Conservation (phyloP, 2,329 filamentous ascomycete genomes). For the Ascochyta rabiei region DNA sequence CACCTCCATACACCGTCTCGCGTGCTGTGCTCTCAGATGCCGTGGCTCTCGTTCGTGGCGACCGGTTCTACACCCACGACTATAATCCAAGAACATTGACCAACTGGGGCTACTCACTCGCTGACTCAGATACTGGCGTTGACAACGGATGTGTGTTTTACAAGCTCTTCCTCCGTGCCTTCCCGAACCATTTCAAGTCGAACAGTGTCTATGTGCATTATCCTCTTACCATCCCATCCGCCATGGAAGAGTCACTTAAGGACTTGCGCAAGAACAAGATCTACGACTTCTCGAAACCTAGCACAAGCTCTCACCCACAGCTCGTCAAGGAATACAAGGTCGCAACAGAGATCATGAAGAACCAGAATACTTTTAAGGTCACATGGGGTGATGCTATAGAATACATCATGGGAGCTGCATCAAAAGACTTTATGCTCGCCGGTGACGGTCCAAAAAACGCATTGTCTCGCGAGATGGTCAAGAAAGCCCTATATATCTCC, state of each 20-base stretch:
- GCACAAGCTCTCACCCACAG: constrained; percentile 51
- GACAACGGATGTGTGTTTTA: constrained; percentile 86
- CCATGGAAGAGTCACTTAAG: constrained; percentile 74
- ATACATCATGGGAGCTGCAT: constrained; percentile 65
- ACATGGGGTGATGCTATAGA: constrained; percentile 68
- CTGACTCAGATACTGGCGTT: constrained; percentile 71
- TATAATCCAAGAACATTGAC: constrained; percentile 74
- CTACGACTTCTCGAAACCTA: constrained; percentile 72
- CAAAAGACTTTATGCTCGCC: constrained; percentile 62
- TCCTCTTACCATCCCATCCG: constrained; percentile 71
- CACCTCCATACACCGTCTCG: constrained; percentile 77
- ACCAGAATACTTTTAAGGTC: constrained; percentile 66
- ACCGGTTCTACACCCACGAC: constrained; percentile 80
- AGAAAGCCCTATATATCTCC: constrained; percentile 64
- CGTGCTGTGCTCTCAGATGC: constrained; percentile 79
- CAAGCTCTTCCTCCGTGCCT: constrained; percentile 79
- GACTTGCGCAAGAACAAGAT: constrained; percentile 69
- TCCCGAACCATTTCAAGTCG: constrained; percentile 77
- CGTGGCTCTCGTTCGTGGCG: constrained; percentile 77
- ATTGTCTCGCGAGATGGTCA: constrained; percentile 44
- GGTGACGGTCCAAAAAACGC: constrained; percentile 43
- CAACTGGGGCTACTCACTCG: constrained; percentile 83
- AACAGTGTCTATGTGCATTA: constrained; percentile 86
- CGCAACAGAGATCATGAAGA: constrained; percentile 66
- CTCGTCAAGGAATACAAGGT: constrained; percentile 67